Evolutionary conservation across 441 rosid species (phyloP), one percentile per base, ranked within the genome.

Genomic region (Croton laevigatus): DNA sequence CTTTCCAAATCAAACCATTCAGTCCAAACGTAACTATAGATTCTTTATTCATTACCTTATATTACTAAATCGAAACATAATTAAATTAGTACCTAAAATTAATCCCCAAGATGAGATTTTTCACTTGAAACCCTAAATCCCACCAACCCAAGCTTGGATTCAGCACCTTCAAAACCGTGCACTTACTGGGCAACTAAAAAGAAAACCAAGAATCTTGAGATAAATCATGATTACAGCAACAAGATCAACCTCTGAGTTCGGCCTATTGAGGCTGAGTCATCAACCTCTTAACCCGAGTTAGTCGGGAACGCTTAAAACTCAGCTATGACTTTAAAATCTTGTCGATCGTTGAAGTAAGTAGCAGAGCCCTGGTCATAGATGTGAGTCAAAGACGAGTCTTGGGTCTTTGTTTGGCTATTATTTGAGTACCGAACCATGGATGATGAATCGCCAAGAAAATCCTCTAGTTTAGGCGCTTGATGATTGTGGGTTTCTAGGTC

Each of bases 301-400:
- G 91, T 78, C 0, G 96, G 82, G 59, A 91, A 88, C 40, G 92
- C 84, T 70, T 86, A 96, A 71, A 88, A 86, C 74, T 90, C 96
- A 62, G 97, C 70, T 73, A 91, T 83, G 34, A 91, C 80, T 71
- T 88, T 89, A 81, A 91, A 87, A 81, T 87, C 96, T 76, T 85
- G 97, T 73, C 83, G 97, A 37, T 89, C 92, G 37, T 73, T 82
- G 79, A 85, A 88, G 85, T 78, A 90, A 78, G 72, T 81, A 53
- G 86, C 76, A 44, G 76, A 52, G 11, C 76, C 45, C 5, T 75
- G 86, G 46, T 91, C 92, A 69, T 90, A 90, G 86, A 94, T 86
- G 70, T 89, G 91, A 62, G 97, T 88, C 57, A 91, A 75, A 22
- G 97, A 90, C 9, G 98, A 88, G 82, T 91, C 98, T 57, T 87